Percentiles rank a stretch among this genome's conserved stretches.
Conservation (phyloP, 495 filamentous ascomycete species). For the Daldinia bambusicola region DNA sequence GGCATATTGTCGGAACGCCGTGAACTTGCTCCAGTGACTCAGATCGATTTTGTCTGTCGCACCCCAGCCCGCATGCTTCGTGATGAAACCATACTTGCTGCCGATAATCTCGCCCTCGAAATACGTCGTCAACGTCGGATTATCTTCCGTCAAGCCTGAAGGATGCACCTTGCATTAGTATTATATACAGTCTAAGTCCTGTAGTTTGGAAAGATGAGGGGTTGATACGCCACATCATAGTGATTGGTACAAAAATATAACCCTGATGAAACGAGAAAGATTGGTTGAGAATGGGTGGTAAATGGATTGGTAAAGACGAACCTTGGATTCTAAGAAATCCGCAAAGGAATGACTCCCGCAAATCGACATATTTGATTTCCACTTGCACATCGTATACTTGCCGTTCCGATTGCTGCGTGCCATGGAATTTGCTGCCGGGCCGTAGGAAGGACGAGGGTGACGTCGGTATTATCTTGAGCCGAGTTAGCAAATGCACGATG, state of each 20-base stretch:
- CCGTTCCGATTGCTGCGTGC: conserved; percentile 90
- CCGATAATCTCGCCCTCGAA: conserved; percentile 99
- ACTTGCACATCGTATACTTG: conserved; percentile 96
- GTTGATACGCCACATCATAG: not conserved
- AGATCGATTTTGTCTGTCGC: conserved; percentile 92
- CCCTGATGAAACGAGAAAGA: not conserved
- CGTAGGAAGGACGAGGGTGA: conserved; percentile 84
- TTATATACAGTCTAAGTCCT: conserved; percentile 1
- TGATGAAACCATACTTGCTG: conserved; percentile 91
- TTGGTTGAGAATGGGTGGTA: not conserved
- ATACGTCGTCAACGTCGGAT: conserved; percentile 95
- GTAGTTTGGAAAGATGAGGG: not conserved
- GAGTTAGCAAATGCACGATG: conserved; percentile 34
- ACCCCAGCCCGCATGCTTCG: conserved; percentile 89
- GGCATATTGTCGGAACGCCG: conserved; percentile 81
- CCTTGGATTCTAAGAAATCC: conserved; percentile 98
- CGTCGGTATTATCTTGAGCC: conserved; percentile 65
- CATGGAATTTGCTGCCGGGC: conserved; percentile 86
- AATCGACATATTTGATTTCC: conserved; percentile 95
- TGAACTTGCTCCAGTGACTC: conserved; percentile 92
- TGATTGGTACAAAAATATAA: not conserved
- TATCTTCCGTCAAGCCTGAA: conserved; percentile 89
- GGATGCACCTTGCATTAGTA: conserved; percentile 30
- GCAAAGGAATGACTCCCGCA: conserved; percentile 93
- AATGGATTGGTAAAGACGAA: conserved; percentile 51